phyloP scores from a whole-genome alignment of 805 yeast species.

The Kuraishia capsulata region DNA sequence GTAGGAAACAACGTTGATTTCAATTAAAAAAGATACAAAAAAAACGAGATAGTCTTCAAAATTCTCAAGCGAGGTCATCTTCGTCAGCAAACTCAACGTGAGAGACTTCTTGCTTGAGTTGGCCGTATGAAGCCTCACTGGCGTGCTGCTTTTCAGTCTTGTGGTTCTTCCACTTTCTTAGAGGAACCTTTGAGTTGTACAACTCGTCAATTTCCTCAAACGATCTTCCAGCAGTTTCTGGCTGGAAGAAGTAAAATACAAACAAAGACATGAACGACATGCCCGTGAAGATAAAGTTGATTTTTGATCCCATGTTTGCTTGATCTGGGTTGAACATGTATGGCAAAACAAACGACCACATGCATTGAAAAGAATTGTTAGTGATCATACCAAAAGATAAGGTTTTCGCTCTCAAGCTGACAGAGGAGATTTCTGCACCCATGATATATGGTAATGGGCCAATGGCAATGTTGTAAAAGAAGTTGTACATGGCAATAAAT shows the following conservation, averaged over 20 bases:
- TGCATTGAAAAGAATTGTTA: conserved; percentile 23
- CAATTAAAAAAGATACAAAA: too few relatives aligned
- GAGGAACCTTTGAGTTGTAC: conserved; percentile 26
- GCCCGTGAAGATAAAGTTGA: conserved; percentile 38
- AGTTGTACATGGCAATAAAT: conserved; percentile 15
- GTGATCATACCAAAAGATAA: conserved; percentile 21
- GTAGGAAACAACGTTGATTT: too few relatives aligned
- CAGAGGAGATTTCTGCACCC: conserved; percentile 29
- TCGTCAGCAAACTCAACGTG: background rate
- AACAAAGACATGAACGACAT: conserved; percentile 19
- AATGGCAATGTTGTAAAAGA: conserved; percentile 25
- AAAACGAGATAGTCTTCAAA: background rate
- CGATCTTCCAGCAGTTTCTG: conserved; percentile 51
- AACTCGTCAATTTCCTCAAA: conserved; percentile 51
- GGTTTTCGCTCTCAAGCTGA: conserved; percentile 29
- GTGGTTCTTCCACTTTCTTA: conserved; percentile 19
- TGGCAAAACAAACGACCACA: conserved; percentile 31
- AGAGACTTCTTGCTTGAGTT: background rate
- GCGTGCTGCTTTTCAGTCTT: conserved; percentile 2
- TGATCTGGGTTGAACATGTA: conserved; percentile 38
- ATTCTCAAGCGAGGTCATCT: background rate
- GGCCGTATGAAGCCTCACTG: background rate
- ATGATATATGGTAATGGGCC: conserved; percentile 31
- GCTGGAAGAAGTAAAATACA: conserved; percentile 35
- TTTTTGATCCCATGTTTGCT: conserved; percentile 40